A percentile compares a stretch with the other conserved stretches of the same genome.
These are phyloP conservation scores for Fusarium anthophilum DNA, from an alignment of 2,329 filamentous ascomycete species.

Conservation along the genomic window DNA sequence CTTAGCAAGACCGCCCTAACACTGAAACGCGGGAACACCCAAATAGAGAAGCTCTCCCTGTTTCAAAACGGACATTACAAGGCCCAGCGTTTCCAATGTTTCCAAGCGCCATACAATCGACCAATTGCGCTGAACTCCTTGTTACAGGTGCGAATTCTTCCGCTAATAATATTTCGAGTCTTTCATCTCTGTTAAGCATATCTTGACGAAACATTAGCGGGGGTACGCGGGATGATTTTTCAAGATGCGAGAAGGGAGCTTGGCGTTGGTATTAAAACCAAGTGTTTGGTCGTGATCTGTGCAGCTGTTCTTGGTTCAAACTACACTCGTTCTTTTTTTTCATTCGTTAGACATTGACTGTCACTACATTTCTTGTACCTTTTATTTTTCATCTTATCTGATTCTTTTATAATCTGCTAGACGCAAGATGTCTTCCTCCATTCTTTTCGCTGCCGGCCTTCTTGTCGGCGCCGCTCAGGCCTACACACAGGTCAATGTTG, in stretches of 20 bases:
- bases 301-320: not conserved
- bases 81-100: slow-evolving; percentile 3
- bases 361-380: slow-evolving; percentile 16
- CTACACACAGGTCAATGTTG: slow-evolving; percentile 32
- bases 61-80: slow-evolving; percentile 14
- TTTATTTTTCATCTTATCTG: not conserved
- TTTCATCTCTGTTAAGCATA: not conserved
- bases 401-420: slow-evolving; percentile 5
- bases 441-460: slow-evolving; percentile 26
- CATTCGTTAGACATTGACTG: slow-evolving; percentile 33
- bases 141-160: slow-evolving; percentile 16
- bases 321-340: slow-evolving; percentile 9
- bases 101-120: not conserved
- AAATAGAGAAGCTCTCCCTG: slow-evolving; percentile 10
- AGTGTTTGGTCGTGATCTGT: not conserved
- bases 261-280: slow-evolving; percentile 21
- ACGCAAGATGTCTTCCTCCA: slow-evolving; percentile 32
- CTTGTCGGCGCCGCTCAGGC: slow-evolving; percentile 29
- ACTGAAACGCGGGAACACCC: slow-evolving; percentile 15
- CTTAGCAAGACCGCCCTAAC: not conserved
- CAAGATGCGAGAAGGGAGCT: not conserved
- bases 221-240: not conserved
- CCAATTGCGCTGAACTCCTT: not conserved
- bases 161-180: not conserved
- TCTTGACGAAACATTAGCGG: slow-evolving; percentile 1